Evolutionary conservation across 306 rosid species (phyloP).

Genomic region (Echinosophora koreensis): DNA sequence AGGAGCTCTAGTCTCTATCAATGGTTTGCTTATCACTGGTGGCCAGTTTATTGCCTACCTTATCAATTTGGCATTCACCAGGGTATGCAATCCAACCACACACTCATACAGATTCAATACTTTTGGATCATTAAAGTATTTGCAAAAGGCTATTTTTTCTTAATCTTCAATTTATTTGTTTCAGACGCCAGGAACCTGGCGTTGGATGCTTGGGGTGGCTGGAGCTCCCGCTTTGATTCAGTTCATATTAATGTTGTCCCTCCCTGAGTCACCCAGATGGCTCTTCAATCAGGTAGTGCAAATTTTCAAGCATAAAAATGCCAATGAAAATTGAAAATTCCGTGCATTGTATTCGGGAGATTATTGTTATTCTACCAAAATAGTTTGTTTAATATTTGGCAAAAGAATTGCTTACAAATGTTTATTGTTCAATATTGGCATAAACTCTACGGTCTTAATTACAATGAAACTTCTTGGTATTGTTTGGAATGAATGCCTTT

Average conservation of each 20-base stretch:
- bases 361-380: neutral
- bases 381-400: neutral
- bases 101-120: neutral
- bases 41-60: constrained; percentile 58
- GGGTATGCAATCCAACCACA: constrained; percentile 42
- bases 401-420: neutral
- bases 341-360: neutral
- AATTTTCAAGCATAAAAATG: neutral
- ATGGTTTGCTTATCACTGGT: constrained; percentile 38
- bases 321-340: neutral
- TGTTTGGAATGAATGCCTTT: neutral
- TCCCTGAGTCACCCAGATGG: constrained; percentile 48
- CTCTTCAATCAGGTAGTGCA: constrained; percentile 29
- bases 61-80: constrained; percentile 78
- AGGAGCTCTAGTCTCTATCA: constrained; percentile 41
- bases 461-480: neutral
- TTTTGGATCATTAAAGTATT: too few species aligned
- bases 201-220: constrained; percentile 49
- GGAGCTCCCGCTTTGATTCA: constrained; percentile 32
- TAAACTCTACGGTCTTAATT: neutral
- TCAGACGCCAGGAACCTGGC: constrained; percentile 45
- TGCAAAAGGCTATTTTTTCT: neutral
- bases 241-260: constrained; percentile 34
- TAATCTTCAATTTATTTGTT: constrained; percentile 24
- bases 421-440: neutral